phyloP scores from a whole-genome alignment of 1,284 basidiomycete genomes.

The Vanrija humicola region DNA sequence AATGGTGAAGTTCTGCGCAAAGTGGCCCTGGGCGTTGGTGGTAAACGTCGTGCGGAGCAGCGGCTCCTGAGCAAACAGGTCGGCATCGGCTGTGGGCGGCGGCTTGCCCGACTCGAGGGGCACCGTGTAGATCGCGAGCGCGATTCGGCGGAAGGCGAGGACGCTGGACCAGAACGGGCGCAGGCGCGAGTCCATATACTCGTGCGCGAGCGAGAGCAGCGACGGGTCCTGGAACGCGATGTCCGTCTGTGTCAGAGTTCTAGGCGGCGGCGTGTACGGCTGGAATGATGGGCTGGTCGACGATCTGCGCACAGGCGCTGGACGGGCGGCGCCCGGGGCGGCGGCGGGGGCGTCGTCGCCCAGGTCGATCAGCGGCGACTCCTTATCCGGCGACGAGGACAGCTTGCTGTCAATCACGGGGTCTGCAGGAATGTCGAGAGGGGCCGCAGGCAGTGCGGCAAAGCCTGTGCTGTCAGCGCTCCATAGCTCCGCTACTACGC shows the following conservation, averaged over 20 bases:
- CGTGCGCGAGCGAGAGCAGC: conserved; percentile 57
- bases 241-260: conserved; percentile 1
- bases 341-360: not conserved
- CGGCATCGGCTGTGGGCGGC: conserved; percentile 23
- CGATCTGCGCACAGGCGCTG: not conserved
- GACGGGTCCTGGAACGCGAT: conserved; percentile 38
- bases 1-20: conserved; percentile 60
- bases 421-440: not conserved
- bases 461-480: conserved; percentile 1
- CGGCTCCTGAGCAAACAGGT: conserved; percentile 47
- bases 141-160: conserved; percentile 33
- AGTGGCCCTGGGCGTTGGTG: conserved; percentile 67
- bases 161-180: conserved; percentile 60
- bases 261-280: too few relatives aligned
- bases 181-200: conserved; percentile 68
- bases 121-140: conserved; percentile 30
- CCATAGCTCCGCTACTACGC: not conserved
- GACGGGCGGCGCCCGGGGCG: not conserved
- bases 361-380: not conserved
- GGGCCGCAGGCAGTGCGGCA: conserved; percentile 13
- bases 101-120: conserved; percentile 4
- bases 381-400: not conserved
- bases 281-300: not conserved
- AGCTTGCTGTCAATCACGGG: not conserved
- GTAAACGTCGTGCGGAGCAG: conserved; percentile 55